Conservation (phyloP, 768 basidiomycete genomes). For the Hygrophorus russula region DNA sequence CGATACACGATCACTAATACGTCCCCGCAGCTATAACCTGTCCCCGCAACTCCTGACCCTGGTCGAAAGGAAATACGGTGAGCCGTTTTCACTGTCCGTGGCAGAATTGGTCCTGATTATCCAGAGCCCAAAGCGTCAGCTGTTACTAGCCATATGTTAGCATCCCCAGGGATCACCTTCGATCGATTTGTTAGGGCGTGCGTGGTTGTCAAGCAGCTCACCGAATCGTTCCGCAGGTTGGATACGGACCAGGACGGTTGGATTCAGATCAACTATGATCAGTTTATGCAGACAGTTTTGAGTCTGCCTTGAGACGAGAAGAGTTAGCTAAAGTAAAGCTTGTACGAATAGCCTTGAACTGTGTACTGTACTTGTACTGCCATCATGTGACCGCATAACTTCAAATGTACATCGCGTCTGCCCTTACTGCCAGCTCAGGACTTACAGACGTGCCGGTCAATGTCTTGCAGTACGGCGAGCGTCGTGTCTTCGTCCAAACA, state of each 20-base stretch:
- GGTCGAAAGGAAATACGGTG: constrained; percentile 75
- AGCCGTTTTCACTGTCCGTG: constrained; percentile 9
- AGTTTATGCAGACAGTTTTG: constrained; percentile 68
- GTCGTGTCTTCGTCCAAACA: too few relatives aligned
- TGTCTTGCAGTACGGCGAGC: too few relatives aligned
- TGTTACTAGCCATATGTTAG: constrained; percentile 19
- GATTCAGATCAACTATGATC: constrained; percentile 70
- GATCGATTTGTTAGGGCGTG: constrained; percentile 82
- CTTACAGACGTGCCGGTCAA: too few relatives aligned
- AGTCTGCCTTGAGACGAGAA: constrained; percentile 51
- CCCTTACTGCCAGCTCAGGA: too few relatives aligned
- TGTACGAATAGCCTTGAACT: too few relatives aligned
- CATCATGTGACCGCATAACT: background rate
- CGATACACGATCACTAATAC: too few relatives aligned
- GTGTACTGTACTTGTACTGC: too few relatives aligned
- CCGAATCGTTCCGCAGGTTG: constrained; percentile 68
- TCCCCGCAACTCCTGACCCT: constrained; percentile 53
- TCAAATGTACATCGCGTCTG: background rate
- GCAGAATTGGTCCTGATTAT: background rate
- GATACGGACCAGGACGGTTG: constrained; percentile 67
- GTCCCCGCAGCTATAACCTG: constrained; percentile 44
- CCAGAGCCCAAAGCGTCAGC: constrained; percentile 37
- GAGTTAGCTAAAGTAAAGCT: too few relatives aligned
- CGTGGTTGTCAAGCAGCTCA: constrained; percentile 68
- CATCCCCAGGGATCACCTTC: constrained; percentile 64